Conservation (phyloP, 352 stramenopile genomes). For the Globisporangium heterothallicum region DNA sequence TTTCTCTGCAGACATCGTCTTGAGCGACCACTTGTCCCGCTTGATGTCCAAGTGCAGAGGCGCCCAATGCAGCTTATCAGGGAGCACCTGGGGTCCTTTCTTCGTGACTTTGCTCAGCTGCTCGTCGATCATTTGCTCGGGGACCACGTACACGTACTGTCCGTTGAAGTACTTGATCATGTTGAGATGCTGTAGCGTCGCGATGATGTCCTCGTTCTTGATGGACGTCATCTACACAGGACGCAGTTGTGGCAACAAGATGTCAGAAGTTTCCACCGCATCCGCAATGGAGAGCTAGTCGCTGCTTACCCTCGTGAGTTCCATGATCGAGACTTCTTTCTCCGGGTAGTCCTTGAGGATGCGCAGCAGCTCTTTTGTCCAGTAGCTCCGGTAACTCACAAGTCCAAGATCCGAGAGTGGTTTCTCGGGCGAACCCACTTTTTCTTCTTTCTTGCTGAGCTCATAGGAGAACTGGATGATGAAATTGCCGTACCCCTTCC, state of each 20-base stretch:
- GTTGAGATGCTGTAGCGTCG: constrained; percentile 95
- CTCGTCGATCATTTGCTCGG: constrained; percentile 87
- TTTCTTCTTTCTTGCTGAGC: constrained; percentile 97
- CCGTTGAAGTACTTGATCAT: constrained; percentile 99
- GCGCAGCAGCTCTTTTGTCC: constrained; percentile 94
- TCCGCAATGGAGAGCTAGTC: background rate
- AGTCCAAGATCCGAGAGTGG: constrained; percentile 98
- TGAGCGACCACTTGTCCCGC: constrained; percentile 84
- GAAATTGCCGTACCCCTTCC: constrained; percentile 99
- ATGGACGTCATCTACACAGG: constrained; percentile 61
- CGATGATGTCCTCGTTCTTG: constrained; percentile 99
- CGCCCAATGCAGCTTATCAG: constrained; percentile 81
- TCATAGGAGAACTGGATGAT: constrained; percentile 99
- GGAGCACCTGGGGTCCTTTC: constrained; percentile 60
- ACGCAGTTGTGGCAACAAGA: no score
- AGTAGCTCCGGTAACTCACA: constrained; percentile 99
- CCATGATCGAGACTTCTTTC: constrained; percentile 91
- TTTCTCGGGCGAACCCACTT: constrained; percentile 98
- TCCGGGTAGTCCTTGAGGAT: constrained; percentile 83
- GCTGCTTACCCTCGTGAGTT: constrained; percentile 87
- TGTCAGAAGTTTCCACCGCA: background rate
- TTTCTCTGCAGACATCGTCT: constrained; percentile 64
- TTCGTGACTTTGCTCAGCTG: constrained; percentile 75
- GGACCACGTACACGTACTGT: constrained; percentile 97
- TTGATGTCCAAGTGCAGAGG: constrained; percentile 81